phyloP scores from a whole-genome alignment of 2,329 filamentous ascomycete genomes.

The Capronia epimyces region DNA sequence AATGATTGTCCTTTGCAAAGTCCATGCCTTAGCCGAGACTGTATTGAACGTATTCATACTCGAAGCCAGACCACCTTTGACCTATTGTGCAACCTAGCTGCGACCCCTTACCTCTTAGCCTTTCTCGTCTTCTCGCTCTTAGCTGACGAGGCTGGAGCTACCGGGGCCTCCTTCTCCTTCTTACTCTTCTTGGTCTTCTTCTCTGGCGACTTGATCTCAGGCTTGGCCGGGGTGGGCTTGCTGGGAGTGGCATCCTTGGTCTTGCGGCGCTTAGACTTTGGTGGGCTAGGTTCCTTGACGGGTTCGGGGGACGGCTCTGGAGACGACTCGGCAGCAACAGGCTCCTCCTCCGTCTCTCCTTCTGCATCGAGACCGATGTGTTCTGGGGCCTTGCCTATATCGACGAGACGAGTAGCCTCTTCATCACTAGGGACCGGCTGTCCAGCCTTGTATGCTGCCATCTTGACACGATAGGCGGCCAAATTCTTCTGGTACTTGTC shows the following conservation, averaged over 20 bases:
- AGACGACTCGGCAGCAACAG: slow-evolving; percentile 33
- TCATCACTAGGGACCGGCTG: slow-evolving; percentile 42
- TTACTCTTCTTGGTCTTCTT: slow-evolving; percentile 45
- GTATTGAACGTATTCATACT: slow-evolving; percentile 8
- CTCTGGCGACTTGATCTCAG: slow-evolving; percentile 34
- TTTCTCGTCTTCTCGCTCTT: slow-evolving; percentile 29
- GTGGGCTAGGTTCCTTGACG: slow-evolving; percentile 41
- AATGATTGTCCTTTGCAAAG: slow-evolving; percentile 4
- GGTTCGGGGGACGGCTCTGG: slow-evolving; percentile 37
- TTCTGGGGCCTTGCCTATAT: slow-evolving; percentile 32
- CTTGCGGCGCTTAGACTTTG: slow-evolving; percentile 42
- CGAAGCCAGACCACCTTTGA: background rate
- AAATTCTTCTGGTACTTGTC: slow-evolving; percentile 54
- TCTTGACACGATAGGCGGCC: slow-evolving; percentile 51
- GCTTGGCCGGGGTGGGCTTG: slow-evolving; percentile 36
- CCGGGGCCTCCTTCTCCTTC: slow-evolving; percentile 41
- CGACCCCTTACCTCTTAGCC: slow-evolving; percentile 21
- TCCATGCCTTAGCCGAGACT: slow-evolving; percentile 4
- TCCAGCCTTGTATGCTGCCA: slow-evolving; percentile 53
- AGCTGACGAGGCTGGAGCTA: slow-evolving; percentile 18
- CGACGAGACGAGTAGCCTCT: slow-evolving; percentile 42
- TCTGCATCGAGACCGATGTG: slow-evolving; percentile 28
- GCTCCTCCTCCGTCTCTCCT: slow-evolving; percentile 34
- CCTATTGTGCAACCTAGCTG: background rate
- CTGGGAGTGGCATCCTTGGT: slow-evolving; percentile 36